Conservation (phyloP, 352 stramenopile genomes). For the Globisporangium orthogonon region DNA sequence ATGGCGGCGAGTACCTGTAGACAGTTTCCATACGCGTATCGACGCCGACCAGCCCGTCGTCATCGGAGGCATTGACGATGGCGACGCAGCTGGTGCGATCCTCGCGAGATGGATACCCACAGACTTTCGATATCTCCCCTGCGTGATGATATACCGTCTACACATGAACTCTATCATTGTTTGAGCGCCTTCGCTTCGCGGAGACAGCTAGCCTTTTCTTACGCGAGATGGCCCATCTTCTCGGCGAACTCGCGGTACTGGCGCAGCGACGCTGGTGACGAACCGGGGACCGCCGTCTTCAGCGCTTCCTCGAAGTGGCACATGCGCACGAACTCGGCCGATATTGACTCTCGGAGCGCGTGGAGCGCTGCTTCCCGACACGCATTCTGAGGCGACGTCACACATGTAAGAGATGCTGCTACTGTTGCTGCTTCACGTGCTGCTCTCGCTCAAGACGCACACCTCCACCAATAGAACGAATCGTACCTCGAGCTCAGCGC, state of each 20-base stretch:
- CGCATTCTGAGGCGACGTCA: constrained; percentile 49
- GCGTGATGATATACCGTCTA: too few species aligned
- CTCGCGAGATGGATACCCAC: too few species aligned
- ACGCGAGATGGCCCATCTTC: constrained; percentile 46
- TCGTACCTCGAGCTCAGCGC: constrained; percentile 84
- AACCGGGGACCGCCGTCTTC: constrained; percentile 41
- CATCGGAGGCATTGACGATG: too few species aligned
- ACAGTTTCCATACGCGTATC: not conserved
- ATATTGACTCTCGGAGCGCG: constrained; percentile 65
- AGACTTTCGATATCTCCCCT: too few species aligned
- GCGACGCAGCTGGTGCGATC: too few species aligned
- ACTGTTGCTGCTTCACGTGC: too few species aligned
- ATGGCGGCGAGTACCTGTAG: constrained; percentile 61
- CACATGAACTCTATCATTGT: not conserved
- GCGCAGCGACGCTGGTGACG: constrained; percentile 40
- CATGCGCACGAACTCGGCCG: constrained; percentile 41
- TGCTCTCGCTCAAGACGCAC: not conserved
- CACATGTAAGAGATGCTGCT: not conserved
- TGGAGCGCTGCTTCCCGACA: constrained; percentile 79
- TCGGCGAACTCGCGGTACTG: constrained; percentile 60
- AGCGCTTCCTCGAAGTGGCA: constrained; percentile 56
- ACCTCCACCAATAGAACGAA: not conserved
- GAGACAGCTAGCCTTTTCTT: not conserved
- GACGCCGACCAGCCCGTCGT: not conserved
- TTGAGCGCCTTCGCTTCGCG: too few species aligned